phyloP scores from a whole-genome alignment of 2,329 filamentous ascomycete species.

The Fusarium virguliforme region DNA sequence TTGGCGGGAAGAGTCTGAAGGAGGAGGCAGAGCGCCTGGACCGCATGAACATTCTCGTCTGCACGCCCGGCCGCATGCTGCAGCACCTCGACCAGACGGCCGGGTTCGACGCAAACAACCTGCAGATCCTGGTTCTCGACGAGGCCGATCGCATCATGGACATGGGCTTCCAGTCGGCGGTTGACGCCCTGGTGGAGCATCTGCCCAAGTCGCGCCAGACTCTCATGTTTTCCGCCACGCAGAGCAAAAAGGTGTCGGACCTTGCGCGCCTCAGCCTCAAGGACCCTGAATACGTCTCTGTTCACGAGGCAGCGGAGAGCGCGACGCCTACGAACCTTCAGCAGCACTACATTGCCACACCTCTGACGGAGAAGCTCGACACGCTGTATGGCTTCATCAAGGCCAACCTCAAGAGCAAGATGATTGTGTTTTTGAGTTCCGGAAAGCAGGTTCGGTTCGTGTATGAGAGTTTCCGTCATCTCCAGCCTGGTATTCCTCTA shows the following conservation, averaged over 20 bases:
- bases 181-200: conserved; percentile 95
- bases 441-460: conserved; percentile 97
- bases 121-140: conserved; percentile 94
- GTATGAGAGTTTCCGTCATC: conserved; percentile 91
- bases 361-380: conserved; percentile 90
- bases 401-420: conserved; percentile 92
- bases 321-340: conserved; percentile 89
- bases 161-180: conserved; percentile 92
- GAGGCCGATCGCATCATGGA: conserved; percentile 98
- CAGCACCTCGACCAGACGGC: conserved; percentile 97
- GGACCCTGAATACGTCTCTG: conserved; percentile 95
- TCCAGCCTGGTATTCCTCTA: conserved; percentile 94
- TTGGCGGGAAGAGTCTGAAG: conserved; percentile 91
- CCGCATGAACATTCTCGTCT: conserved; percentile 97
- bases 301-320: conserved; percentile 84
- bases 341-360: conserved; percentile 91
- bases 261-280: conserved; percentile 88
- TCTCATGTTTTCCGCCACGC: conserved; percentile 94
- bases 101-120: conserved; percentile 88
- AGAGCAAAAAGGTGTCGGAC: conserved; percentile 95
- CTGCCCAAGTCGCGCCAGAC: conserved; percentile 90
- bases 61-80: conserved; percentile 93
- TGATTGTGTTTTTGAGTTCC: conserved; percentile 94
- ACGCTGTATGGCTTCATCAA: conserved; percentile 95
- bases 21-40: conserved; percentile 88